These are phyloP conservation scores for Malbranchea zuffiana DNA, from an alignment of 2,329 filamentous ascomycete genomes.

Conservation along the genomic window DNA sequence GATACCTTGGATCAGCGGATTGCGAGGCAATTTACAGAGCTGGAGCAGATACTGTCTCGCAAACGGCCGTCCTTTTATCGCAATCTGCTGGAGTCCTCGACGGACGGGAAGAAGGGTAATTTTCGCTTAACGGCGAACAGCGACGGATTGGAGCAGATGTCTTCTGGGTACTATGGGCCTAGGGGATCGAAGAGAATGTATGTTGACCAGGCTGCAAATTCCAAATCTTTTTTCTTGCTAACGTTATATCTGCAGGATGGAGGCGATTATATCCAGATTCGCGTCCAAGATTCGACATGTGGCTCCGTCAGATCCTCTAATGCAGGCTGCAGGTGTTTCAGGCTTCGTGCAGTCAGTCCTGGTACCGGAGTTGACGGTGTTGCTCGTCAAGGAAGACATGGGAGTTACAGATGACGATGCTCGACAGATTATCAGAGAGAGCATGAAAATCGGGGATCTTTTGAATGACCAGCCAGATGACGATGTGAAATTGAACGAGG, in stretches of 20 bases:
- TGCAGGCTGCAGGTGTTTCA: slow-evolving; percentile 55
- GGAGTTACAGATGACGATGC: slow-evolving; percentile 36
- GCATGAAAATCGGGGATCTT: slow-evolving; percentile 55
- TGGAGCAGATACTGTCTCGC: slow-evolving; percentile 44
- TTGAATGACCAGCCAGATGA: slow-evolving; percentile 56
- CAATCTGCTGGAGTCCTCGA: slow-evolving; percentile 42
- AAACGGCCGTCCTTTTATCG: slow-evolving; percentile 49
- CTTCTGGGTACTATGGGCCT: slow-evolving; percentile 74
- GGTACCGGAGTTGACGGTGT: slow-evolving; percentile 56
- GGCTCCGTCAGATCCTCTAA: slow-evolving; percentile 52
- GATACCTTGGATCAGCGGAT: slow-evolving; percentile 49
- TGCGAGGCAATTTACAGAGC: slow-evolving; percentile 41
- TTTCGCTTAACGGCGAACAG: slow-evolving; percentile 43
- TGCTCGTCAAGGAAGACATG: slow-evolving; percentile 51
- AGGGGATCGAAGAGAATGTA: slow-evolving; percentile 62
- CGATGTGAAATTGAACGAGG: slow-evolving; percentile 28
- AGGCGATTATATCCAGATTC: slow-evolving; percentile 53
- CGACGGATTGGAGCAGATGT: slow-evolving; percentile 43
- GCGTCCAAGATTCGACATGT: slow-evolving; percentile 49
- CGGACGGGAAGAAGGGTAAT: slow-evolving; percentile 47
- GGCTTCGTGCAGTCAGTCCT: slow-evolving; percentile 64
- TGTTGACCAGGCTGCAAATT: slow-evolving; percentile 25
- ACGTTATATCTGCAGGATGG: slow-evolving; percentile 24
- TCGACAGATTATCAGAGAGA: slow-evolving; percentile 52
- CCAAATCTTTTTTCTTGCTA: slow-evolving; percentile 12